These are phyloP conservation scores for Hebeloma cylindrosporum DNA, from an alignment of 768 basidiomycete species.

Conservation along the genomic window DNA sequence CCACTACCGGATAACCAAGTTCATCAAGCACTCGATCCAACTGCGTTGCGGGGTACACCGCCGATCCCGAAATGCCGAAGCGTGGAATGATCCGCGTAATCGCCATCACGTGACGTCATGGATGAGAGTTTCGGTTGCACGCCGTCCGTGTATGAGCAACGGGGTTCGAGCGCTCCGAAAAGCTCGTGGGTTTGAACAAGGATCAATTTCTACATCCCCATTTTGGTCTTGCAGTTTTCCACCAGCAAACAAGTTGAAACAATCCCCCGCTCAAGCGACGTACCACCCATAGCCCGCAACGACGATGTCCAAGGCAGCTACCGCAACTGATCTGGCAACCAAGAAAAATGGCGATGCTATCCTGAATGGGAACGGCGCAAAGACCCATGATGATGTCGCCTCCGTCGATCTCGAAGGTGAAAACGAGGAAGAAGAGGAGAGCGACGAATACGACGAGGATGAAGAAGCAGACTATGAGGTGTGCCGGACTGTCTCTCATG, in stretches of 20 bases:
- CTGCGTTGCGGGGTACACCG: no score
- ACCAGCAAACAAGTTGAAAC: neutral
- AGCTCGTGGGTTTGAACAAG: constrained; percentile 15
- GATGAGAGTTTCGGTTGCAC: constrained; percentile 24
- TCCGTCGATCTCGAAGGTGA: constrained; percentile 15
- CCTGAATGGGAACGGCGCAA: constrained; percentile 2
- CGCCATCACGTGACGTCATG: constrained; percentile 18
- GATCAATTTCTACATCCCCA: constrained; percentile 4
- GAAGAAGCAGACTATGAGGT: constrained; percentile 26
- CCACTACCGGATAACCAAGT: no score
- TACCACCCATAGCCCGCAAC: constrained; percentile 5
- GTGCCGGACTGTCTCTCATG: constrained; percentile 3
- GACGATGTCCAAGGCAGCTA: constrained; percentile 5
- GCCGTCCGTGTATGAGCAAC: constrained; percentile 14
- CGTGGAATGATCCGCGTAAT: no score
- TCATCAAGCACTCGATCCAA: no score
- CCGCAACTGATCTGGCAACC: constrained; percentile 2
- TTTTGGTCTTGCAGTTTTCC: neutral
- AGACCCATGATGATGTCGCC: constrained; percentile 3
- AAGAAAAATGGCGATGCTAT: constrained; percentile 2
- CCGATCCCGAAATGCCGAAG: no score
- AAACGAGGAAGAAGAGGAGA: constrained; percentile 28
- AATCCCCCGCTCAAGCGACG: neutral
- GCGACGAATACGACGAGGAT: constrained; percentile 29
- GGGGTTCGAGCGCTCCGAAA: constrained; percentile 22